phyloP scores from a whole-genome alignment of 2,329 filamentous ascomycete genomes.

The Orbilia ellipsospora region DNA sequence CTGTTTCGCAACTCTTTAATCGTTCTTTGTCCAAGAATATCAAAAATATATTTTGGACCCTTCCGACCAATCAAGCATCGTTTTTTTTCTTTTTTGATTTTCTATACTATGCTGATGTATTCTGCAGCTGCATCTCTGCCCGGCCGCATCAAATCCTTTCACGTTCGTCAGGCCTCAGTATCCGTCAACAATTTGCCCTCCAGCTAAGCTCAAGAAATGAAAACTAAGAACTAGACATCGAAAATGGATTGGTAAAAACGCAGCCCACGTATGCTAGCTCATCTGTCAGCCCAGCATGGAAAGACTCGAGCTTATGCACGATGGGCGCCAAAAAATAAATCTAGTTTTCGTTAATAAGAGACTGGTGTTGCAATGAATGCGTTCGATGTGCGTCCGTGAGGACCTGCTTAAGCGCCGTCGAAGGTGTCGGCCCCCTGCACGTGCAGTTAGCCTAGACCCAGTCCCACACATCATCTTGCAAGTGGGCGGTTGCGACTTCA shows the following conservation, averaged over 20 bases:
- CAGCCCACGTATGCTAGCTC: constrained; percentile 34
- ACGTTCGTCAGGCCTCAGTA: no score
- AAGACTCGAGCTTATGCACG: constrained; percentile 26
- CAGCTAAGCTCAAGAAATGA: no score
- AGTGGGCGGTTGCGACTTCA: constrained; percentile 19
- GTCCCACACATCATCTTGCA: not conserved
- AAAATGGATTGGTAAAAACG: constrained; percentile 27
- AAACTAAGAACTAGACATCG: no score
- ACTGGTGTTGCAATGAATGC: constrained; percentile 20
- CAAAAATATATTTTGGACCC: no score
- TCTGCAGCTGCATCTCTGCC: no score
- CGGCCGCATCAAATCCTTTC: no score
- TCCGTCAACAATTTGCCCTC: no score
- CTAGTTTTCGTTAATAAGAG: not conserved
- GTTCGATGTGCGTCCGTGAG: constrained; percentile 21
- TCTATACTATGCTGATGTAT: no score
- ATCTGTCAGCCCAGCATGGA: constrained; percentile 33
- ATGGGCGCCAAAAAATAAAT: constrained; percentile 38
- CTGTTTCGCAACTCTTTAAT: no score
- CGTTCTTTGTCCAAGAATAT: no score
- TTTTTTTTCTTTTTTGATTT: no score
- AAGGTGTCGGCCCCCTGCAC: constrained; percentile 16
- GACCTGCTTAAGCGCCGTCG: constrained; percentile 34
- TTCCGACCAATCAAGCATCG: no score
- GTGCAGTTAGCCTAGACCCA: constrained; percentile 17